Conservation (phyloP, 495 filamentous ascomycete species). For the Daldinia concentrica region DNA sequence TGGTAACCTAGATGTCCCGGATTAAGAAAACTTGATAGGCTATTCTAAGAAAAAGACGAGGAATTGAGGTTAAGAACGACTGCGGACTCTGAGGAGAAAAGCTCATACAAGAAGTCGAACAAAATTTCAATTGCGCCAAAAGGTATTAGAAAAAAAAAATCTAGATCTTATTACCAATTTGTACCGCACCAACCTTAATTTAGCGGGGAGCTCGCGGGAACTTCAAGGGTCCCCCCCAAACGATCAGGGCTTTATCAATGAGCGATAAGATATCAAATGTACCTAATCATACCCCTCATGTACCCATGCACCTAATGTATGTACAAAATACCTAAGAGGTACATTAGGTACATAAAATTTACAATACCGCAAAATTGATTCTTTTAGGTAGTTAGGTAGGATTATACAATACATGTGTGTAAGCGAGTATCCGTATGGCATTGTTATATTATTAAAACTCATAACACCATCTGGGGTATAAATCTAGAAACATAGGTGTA, state of each 20-base stretch:
- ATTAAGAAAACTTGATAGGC: neutral
- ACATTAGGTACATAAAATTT: neutral
- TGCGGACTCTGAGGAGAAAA: slow-evolving; percentile 20
- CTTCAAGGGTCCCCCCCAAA: slow-evolving; percentile 15
- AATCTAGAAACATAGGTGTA: neutral
- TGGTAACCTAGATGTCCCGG: neutral
- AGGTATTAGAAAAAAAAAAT: slow-evolving; percentile 24
- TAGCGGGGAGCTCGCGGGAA: slow-evolving; percentile 34
- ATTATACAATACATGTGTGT: neutral
- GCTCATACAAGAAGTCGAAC: slow-evolving; percentile 11
- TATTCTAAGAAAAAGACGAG: slow-evolving; percentile 10
- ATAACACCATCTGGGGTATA: neutral
- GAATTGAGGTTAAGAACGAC: neutral
- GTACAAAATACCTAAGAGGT: neutral
- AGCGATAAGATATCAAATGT: slow-evolving; percentile 30
- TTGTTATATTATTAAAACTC: neutral
- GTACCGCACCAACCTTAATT: slow-evolving; percentile 18
- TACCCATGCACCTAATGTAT: neutral
- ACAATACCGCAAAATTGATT: neutral
- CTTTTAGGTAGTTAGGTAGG: neutral
- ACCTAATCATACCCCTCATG: neutral
- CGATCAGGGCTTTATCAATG: slow-evolving; percentile 27
- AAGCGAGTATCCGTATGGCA: neutral
- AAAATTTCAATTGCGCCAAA: slow-evolving; percentile 40
- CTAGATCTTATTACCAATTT: slow-evolving; percentile 27